phyloP scores from a whole-genome alignment of 495 filamentous ascomycete species.

The Eremomyces bilateralis region DNA sequence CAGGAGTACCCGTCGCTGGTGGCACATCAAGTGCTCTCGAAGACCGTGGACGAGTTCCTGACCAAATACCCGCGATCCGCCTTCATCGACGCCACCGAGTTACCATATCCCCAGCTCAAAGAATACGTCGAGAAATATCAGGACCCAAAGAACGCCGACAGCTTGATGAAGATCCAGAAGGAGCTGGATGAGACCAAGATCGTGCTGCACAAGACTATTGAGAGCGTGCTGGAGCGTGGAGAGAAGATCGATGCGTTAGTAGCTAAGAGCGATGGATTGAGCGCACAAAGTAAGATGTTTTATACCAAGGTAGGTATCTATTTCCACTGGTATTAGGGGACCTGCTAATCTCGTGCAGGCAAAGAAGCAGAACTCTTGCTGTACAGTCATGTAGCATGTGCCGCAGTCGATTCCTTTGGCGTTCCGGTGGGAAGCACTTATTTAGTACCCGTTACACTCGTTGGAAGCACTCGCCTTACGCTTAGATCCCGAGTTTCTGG shows the following conservation, averaged over 20 bases:
- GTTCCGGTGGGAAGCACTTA: too few relatives aligned
- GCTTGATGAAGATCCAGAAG: conserved; percentile 85
- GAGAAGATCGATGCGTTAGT: conserved; percentile 87
- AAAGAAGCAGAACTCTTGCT: conserved; percentile 95
- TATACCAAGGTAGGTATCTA: conserved; percentile 44
- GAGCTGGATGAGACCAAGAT: conserved; percentile 98
- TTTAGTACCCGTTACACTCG: too few relatives aligned
- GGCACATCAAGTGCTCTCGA: conserved; percentile 83
- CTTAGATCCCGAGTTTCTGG: too few relatives aligned
- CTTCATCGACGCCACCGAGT: conserved; percentile 33
- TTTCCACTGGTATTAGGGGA: neutral
- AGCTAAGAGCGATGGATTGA: conserved; percentile 68
- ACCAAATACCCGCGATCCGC: conserved; percentile 48
- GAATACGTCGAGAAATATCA: conserved; percentile 79
- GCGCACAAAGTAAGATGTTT: conserved; percentile 87
- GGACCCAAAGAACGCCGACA: conserved; percentile 70
- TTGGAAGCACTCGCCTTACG: too few relatives aligned
- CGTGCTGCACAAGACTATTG: conserved; percentile 89
- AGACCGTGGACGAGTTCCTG: conserved; percentile 86
- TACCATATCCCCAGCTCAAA: conserved; percentile 48
- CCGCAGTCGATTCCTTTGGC: too few relatives aligned
- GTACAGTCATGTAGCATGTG: conserved; percentile 42
- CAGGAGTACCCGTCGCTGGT: conserved; percentile 76
- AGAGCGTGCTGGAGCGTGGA: conserved; percentile 64
- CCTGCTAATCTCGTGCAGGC: conserved; percentile 28